A percentile compares a stretch with the other conserved stretches of the same genome.
Evolutionary conservation across 2,329 filamentous ascomycete genomes (phyloP).

Genomic region (Leptosphaerulina australis): DNA sequence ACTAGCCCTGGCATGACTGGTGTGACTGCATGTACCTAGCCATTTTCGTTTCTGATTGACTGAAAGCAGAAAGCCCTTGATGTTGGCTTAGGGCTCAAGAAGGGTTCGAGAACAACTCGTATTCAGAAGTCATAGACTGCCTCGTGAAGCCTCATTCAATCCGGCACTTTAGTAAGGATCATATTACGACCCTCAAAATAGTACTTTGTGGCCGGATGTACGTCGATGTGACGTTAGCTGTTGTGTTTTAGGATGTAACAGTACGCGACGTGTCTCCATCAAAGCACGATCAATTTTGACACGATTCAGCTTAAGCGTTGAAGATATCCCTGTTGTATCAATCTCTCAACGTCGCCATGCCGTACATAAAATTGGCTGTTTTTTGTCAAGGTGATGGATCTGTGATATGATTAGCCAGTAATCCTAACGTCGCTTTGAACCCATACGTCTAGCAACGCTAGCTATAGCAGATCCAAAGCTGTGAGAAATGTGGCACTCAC

Average conservation of each 20-base stretch:
- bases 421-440: neutral
- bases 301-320: constrained; percentile 77
- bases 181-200: neutral
- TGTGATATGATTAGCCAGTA: constrained; percentile 46
- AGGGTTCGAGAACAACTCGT: neutral
- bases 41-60: neutral
- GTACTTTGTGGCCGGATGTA: constrained; percentile 1
- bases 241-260: neutral
- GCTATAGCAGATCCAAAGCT: too few species aligned
- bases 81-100: constrained; percentile 4
- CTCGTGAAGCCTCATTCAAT: constrained; percentile 1
- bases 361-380: constrained; percentile 98
- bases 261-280: neutral
- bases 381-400: constrained; percentile 93
- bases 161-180: neutral
- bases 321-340: constrained; percentile 93
- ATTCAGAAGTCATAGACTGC: neutral
- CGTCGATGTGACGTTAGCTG: neutral
- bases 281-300: neutral
- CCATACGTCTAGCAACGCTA: neutral
- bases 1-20: neutral
- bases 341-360: constrained; percentile 90
- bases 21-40: constrained; percentile 4
- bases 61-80: constrained; percentile 5
- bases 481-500: too few species aligned